phyloP scores from a whole-genome alignment of 192 early-diverging fungal genomes.

The Helicostylum pulchrum region DNA sequence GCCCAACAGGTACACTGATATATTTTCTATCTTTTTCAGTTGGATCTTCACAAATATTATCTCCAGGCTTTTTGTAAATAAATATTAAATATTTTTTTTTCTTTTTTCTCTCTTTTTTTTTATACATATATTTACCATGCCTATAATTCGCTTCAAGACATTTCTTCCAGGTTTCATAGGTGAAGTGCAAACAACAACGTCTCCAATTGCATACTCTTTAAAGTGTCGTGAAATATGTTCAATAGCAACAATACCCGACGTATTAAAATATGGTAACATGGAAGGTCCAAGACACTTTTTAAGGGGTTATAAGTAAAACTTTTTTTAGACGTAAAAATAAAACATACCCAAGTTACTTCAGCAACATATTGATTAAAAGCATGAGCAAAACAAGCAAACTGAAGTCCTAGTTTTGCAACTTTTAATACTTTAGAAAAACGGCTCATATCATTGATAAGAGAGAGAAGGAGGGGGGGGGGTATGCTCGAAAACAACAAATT shows the following conservation, averaged over 20 bases:
- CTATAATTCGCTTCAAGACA: conserved; percentile 83
- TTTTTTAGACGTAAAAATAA: neutral
- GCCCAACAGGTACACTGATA: conserved; percentile 74
- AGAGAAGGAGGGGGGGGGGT: neutral
- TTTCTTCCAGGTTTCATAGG: conserved; percentile 62
- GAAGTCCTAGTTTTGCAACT: conserved; percentile 38
- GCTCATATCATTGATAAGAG: neutral
- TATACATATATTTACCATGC: conserved; percentile 55
- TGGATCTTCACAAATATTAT: conserved; percentile 78
- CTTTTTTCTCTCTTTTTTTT: neutral
- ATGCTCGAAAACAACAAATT: neutral
- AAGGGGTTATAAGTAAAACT: neutral
- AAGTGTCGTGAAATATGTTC: conserved; percentile 63
- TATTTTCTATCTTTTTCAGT: conserved; percentile 53
- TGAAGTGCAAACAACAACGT: conserved; percentile 75
- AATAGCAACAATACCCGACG: conserved; percentile 67
- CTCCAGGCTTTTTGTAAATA: conserved; percentile 58
- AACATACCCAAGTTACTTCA: conserved; percentile 70
- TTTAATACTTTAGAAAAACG: conserved; percentile 2
- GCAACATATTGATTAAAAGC: conserved; percentile 69
- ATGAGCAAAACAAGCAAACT: conserved; percentile 67
- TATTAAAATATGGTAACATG: conserved; percentile 90
- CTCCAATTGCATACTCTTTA: conserved; percentile 61
- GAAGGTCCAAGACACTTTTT: conserved; percentile 77
- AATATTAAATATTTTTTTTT: neutral